A percentile compares a stretch with the other conserved stretches of the same genome.
Conservation (phyloP, 2,329 filamentous ascomycete genomes). For the Cladophialophora exuberans region DNA sequence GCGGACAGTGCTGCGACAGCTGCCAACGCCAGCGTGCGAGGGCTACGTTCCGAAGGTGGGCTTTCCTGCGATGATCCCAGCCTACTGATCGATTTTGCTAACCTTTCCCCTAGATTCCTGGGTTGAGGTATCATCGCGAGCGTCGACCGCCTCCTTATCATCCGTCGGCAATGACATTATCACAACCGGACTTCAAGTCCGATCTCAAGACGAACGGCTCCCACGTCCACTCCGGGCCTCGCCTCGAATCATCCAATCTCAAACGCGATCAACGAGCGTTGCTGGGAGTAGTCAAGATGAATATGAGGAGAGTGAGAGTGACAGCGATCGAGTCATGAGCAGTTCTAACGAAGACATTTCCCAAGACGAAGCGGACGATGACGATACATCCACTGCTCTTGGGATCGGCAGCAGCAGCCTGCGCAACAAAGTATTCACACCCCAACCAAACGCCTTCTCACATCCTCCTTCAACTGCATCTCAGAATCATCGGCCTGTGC, state of each 20-base stretch:
- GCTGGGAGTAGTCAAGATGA: slow-evolving; percentile 83
- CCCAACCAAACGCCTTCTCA: slow-evolving; percentile 89
- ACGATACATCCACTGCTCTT: slow-evolving; percentile 82
- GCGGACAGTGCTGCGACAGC: slow-evolving; percentile 11
- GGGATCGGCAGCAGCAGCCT: slow-evolving; percentile 64
- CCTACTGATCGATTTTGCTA: slow-evolving; percentile 41
- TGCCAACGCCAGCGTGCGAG: slow-evolving; percentile 24
- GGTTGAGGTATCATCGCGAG: slow-evolving; percentile 91
- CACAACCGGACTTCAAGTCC: slow-evolving; percentile 81
- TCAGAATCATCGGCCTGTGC: slow-evolving; percentile 54
- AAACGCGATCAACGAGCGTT: slow-evolving; percentile 49
- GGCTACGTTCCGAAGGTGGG: slow-evolving; percentile 33
- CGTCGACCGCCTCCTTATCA: slow-evolving; percentile 89
- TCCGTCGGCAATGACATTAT: slow-evolving; percentile 79
- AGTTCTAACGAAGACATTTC: slow-evolving; percentile 64
- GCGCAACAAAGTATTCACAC: slow-evolving; percentile 69
- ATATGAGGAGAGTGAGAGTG: slow-evolving; percentile 90
- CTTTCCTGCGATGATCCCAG: neutral
- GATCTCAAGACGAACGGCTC: slow-evolving; percentile 61
- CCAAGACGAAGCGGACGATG: slow-evolving; percentile 53
- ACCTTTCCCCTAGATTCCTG: slow-evolving; percentile 76
- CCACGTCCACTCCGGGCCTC: slow-evolving; percentile 58
- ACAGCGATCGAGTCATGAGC: slow-evolving; percentile 73
- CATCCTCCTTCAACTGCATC: slow-evolving; percentile 72
- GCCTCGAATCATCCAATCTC: slow-evolving; percentile 34